Conservation (phyloP, 805 yeast genomes). For the Lachancea mirantina region DNA sequence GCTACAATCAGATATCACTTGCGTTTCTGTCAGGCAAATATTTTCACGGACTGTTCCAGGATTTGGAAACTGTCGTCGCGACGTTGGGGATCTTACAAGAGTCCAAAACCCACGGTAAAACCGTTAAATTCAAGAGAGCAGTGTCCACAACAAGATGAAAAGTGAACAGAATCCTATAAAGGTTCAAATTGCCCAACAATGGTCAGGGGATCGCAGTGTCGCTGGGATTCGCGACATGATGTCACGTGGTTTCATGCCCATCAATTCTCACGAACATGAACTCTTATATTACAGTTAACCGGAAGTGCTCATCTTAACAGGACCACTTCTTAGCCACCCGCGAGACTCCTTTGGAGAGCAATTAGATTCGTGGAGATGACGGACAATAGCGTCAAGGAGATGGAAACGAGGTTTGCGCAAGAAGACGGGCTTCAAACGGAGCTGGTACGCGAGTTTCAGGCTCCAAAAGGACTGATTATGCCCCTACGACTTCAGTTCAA, state of each 20-base stretch:
- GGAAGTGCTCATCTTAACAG: too few relatives aligned
- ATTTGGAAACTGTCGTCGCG: conserved; percentile 5
- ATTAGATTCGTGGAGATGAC: too few relatives aligned
- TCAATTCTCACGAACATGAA: background rate
- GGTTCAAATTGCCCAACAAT: too few relatives aligned
- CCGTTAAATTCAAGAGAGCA: conserved; percentile 14
- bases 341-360: too few relatives aligned
- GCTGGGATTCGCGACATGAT: background rate
- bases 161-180: background rate
- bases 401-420: conserved; percentile 14
- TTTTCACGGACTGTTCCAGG: conserved; percentile 12
- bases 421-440: conserved; percentile 11
- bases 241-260: too few relatives aligned
- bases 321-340: too few relatives aligned
- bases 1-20: conserved; percentile 20
- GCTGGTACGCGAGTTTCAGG: too few relatives aligned
- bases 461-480: conserved; percentile 13
- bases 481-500: conserved; percentile 22
- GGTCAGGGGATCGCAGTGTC: background rate
- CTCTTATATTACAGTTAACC: background rate
- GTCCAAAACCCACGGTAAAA: conserved; percentile 3
- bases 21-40: conserved; percentile 12
- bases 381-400: too few relatives aligned
- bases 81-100: conserved; percentile 6
- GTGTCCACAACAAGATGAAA: background rate